Evolutionary conservation across 1,284 basidiomycete genomes (phyloP).

Genomic region (Ganoderma meredithae): DNA sequence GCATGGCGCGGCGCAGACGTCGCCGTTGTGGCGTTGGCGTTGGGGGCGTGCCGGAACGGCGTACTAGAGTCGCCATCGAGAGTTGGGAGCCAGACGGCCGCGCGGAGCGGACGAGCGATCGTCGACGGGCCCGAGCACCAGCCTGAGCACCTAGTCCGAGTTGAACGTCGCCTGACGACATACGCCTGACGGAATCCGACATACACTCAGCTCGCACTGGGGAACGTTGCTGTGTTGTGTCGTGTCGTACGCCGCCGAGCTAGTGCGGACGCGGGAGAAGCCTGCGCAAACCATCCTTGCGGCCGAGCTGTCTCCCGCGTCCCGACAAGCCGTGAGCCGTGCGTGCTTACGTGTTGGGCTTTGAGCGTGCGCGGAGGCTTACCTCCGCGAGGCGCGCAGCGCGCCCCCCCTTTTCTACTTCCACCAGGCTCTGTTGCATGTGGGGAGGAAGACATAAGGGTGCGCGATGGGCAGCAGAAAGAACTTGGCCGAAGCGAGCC

Average conservation of each 20-base stretch:
- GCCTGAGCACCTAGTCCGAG: background rate
- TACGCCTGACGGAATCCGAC: background rate
- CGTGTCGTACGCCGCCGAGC: background rate
- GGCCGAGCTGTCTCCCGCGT: background rate
- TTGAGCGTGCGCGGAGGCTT: background rate
- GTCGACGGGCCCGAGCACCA: constrained; percentile 7
- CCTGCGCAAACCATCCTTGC: background rate
- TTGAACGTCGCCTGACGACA: background rate
- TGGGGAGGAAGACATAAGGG: background rate
- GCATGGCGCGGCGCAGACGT: background rate
- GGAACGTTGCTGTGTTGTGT: background rate
- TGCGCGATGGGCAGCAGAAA: background rate
- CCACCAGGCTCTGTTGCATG: background rate
- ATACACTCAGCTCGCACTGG: background rate
- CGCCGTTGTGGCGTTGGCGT: background rate
- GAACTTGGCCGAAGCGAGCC: background rate
- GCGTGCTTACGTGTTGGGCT: background rate
- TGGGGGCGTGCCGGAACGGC: background rate
- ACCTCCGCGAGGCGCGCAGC: background rate
- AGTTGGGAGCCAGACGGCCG: background rate
- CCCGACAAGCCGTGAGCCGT: background rate
- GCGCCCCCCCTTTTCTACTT: background rate
- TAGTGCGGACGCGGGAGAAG: constrained; percentile 7
- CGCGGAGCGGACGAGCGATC: background rate
- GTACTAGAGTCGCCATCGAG: background rate